Evolutionary conservation across 2,329 filamentous ascomycete species (phyloP), one percentile per base, ranked within the genome.

Genomic region (Ceratocystis cubensis): DNA sequence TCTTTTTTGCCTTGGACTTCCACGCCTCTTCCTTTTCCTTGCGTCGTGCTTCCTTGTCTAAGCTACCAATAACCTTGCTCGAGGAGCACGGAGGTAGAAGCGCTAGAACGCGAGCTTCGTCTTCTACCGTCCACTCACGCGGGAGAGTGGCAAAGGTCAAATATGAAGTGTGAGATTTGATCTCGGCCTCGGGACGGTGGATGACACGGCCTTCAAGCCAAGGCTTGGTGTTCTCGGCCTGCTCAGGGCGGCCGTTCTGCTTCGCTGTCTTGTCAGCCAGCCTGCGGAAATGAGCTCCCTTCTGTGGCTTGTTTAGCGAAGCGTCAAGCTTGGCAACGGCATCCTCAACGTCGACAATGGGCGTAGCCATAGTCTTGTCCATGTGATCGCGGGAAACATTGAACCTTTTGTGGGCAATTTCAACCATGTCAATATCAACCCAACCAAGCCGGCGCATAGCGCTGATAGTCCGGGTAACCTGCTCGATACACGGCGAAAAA

Each of bases 91-190:
- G 84, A 83, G 86, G 91, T 69, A 81, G 83, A 28, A 66, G 44
- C 64, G 81, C 79, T 70, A 82, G 77, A 63, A 86, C 85, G 37
- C 81, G 81, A 41, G 81, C 82, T 76, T 99, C 94, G 70, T 96
- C 90, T 68, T 88, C 88, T 45, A 84, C 87, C 0, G 80, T 86
- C 94, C 94, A 99, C 69, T 89, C 86, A 56, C 85, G 81, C n/a
- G 94, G 93, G 68, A 99, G 76, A 2, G 94, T 79, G 0, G 94
- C 94, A 77, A 99, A 99, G 3, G 95, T 88, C 3, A 99, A 82
- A 74, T 99, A 99, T n/a, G 89, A 94, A 0, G 94, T 99, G 76
- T 99, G 94, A 6, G 89, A 94, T 81, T 96, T 96, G 68, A 97
- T 78, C 72, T 99, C 94, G 0, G 86, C 79, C 77, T 99, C 94